Evolutionary conservation across 164 flowering plant species (phyloP).

Genomic region (Amborella trichopoda): DNA sequence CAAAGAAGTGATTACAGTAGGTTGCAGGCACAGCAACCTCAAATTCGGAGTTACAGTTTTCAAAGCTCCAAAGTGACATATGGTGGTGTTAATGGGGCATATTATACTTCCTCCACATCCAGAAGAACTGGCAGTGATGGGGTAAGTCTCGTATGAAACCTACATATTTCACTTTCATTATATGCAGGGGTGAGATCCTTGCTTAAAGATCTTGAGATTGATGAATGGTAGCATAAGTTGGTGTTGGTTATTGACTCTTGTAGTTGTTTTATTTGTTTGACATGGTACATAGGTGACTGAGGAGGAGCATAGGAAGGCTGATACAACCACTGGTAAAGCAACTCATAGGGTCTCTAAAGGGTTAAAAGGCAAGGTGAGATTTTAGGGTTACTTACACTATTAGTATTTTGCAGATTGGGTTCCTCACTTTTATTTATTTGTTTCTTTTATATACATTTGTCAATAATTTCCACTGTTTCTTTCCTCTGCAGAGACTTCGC

Average conservation of each 20-base stretch:
- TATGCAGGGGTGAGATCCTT: too few relatives aligned
- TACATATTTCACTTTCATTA: not conserved
- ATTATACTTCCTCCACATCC: slow-evolving; percentile 62
- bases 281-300: slow-evolving; percentile 33
- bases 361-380: slow-evolving; percentile 57
- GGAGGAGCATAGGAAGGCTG: slow-evolving; percentile 82
- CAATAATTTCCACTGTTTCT: too few relatives aligned
- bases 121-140: slow-evolving; percentile 83
- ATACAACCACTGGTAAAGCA: slow-evolving; percentile 67
- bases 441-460: too few relatives aligned
- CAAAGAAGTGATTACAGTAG: slow-evolving; percentile 12
- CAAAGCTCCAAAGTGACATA: slow-evolving; percentile 75
- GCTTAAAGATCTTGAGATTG: not conserved
- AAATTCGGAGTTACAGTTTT: slow-evolving; percentile 23
- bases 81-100: slow-evolving; percentile 86
- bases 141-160: slow-evolving; percentile 22
- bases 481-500: too few relatives aligned
- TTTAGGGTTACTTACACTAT: too few relatives aligned
- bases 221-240: not conserved
- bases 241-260: slow-evolving; percentile 1
- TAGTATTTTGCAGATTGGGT: too few relatives aligned
- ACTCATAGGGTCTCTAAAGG: slow-evolving; percentile 69
- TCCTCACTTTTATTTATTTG: too few relatives aligned
- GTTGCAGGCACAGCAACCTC: slow-evolving; percentile 17
- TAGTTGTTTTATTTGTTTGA: slow-evolving; percentile 2